Conservation (phyloP, 2,329 filamentous ascomycete genomes). For the Cyphellophora europaea region DNA sequence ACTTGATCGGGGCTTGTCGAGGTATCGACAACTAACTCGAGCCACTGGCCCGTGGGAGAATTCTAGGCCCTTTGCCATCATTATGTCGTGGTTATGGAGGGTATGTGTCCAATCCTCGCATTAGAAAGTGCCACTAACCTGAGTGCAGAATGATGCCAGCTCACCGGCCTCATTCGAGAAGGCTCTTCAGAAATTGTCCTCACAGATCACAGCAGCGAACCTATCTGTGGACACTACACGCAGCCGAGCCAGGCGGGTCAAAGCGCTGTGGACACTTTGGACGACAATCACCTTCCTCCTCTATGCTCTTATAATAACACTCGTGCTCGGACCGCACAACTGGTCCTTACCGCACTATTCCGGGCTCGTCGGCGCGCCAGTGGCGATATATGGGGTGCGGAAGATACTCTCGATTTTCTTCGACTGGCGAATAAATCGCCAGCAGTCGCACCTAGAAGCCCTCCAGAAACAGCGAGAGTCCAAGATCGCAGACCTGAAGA, state of each 20-base stretch:
- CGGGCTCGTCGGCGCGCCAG: constrained; percentile 66
- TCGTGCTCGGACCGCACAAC: constrained; percentile 76
- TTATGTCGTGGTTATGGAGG: constrained; percentile 9
- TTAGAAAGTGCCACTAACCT: too few relatives aligned
- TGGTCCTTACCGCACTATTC: constrained; percentile 71
- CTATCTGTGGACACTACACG: constrained; percentile 64
- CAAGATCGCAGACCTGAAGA: constrained; percentile 90
- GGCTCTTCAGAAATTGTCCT: constrained; percentile 68
- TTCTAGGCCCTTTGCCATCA: too few relatives aligned
- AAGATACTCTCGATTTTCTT: constrained; percentile 61
- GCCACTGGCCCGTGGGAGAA: too few relatives aligned
- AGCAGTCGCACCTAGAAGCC: constrained; percentile 60
- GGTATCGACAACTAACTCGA: too few relatives aligned
- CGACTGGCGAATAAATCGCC: constrained; percentile 66
- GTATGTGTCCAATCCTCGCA: too few relatives aligned
- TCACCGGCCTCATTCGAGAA: constrained; percentile 92
- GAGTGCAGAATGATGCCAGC: constrained; percentile 61
- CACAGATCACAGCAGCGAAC: constrained; percentile 70
- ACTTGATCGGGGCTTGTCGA: too few relatives aligned
- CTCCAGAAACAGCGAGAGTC: constrained; percentile 70
- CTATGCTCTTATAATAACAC: constrained; percentile 67
- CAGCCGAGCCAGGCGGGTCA: constrained; percentile 64
- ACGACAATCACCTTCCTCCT: constrained; percentile 84
- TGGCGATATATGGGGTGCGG: constrained; percentile 71
- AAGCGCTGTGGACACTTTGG: constrained; percentile 83